Percentiles rank a stretch among this genome's conserved stretches.
Conservation (phyloP, 2,329 filamentous ascomycete species). For the Curvularia sp. region DNA sequence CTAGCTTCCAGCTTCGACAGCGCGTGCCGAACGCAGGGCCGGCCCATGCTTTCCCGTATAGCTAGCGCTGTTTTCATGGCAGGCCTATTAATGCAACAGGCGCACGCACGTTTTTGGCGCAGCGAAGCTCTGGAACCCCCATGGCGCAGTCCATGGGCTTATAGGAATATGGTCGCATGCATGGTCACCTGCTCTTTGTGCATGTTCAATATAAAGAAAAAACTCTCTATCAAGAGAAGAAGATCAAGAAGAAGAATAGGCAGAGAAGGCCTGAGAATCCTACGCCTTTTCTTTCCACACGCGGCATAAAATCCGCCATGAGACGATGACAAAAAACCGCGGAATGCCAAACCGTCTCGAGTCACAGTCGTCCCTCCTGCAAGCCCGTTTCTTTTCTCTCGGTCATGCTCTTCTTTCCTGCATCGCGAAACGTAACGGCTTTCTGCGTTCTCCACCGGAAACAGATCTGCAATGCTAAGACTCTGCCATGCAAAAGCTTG, state of each 20-base stretch:
- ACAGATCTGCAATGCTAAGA: slow-evolving; percentile 5
- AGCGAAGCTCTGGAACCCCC: background rate
- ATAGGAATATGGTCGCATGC: background rate
- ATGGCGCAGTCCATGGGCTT: background rate
- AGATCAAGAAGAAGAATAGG: background rate
- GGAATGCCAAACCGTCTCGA: background rate
- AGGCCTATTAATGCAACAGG: background rate
- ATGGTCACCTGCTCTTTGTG: background rate
- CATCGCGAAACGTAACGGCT: background rate
- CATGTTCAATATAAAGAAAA: background rate
- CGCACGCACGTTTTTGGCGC: background rate
- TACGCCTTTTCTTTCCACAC: background rate
- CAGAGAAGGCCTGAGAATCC: background rate
- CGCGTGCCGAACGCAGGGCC: background rate
- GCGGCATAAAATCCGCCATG: background rate
- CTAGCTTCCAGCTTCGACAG: background rate
- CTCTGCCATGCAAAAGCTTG: slow-evolving; percentile 12
- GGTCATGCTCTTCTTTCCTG: background rate
- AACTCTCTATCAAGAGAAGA: background rate
- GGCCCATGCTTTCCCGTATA: background rate
- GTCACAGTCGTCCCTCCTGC: background rate
- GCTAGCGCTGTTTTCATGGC: background rate
- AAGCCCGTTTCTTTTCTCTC: background rate
- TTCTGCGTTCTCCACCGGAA: background rate
- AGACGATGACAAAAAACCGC: background rate